phyloP scores from a whole-genome alignment of 2,329 filamentous ascomycete species.

The Chaetomium globosum region DNA sequence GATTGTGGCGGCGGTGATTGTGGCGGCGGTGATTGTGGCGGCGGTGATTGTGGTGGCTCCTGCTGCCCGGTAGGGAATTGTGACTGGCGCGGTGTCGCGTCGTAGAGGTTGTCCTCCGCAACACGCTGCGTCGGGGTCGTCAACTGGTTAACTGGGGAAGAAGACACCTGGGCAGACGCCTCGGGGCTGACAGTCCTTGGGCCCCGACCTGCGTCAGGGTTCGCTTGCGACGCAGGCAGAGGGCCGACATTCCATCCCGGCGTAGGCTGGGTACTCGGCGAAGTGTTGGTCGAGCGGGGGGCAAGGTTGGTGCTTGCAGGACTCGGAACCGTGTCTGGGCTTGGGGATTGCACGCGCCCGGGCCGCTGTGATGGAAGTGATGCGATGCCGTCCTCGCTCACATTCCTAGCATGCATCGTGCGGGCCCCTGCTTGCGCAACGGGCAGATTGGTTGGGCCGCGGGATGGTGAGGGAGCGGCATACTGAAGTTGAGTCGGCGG shows the following conservation, averaged over 20 bases:
- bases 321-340: conserved; percentile 15
- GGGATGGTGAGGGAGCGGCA: conserved; percentile 30
- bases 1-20: conserved; percentile 2
- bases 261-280: conserved; percentile 30
- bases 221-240: conserved; percentile 7
- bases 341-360: conserved; percentile 12
- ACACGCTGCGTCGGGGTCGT: conserved; percentile 30
- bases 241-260: conserved; percentile 32
- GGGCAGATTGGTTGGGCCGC: conserved; percentile 26
- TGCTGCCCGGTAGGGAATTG: conserved; percentile 26
- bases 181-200: conserved; percentile 34
- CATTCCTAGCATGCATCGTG: conserved; percentile 17
- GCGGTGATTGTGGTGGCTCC: conserved; percentile 7
- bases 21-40: conserved; percentile 7
- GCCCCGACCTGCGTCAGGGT: conserved; percentile 6
- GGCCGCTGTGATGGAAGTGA: conserved; percentile 33
- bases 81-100: conserved; percentile 41
- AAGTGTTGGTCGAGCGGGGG: conserved; percentile 19
- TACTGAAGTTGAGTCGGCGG: conserved; percentile 27
- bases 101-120: conserved; percentile 41
- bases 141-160: conserved; percentile 21
- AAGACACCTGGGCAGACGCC: conserved; percentile 18
- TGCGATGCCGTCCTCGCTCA: conserved; percentile 28
- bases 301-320: conserved; percentile 16
- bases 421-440: conserved; percentile 15